Conservation (phyloP, 2,329 filamentous ascomycete species). For the Alternaria brassicae region DNA sequence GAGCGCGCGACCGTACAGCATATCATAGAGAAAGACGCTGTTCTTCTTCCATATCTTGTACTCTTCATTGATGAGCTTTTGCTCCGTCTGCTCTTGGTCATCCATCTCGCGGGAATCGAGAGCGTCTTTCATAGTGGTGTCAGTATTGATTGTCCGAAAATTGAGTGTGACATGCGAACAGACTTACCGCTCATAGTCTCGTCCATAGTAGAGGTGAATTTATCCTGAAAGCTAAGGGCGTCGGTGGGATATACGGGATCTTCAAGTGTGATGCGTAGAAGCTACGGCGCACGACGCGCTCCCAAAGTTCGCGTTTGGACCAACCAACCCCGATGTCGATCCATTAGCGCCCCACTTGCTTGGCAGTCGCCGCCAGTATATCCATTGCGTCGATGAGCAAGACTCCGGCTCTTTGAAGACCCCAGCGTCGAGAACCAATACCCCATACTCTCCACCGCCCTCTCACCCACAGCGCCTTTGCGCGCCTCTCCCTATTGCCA, state of each 20-base stretch:
- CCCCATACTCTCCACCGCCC: conserved; percentile 32
- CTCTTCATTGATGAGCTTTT: conserved; percentile 96
- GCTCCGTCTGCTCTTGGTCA: conserved; percentile 74
- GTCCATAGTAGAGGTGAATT: conserved; percentile 37
- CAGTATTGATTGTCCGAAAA: neutral
- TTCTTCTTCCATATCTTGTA: conserved; percentile 99
- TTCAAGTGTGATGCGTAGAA: conserved; percentile 6
- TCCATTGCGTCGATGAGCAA: conserved; percentile 22
- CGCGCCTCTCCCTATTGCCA: conserved; percentile 11
- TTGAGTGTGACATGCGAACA: too few relatives aligned
- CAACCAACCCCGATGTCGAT: conserved; percentile 15
- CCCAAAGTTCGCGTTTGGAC: conserved; percentile 25
- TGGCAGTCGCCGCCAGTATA: conserved; percentile 26
- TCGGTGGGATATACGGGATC: neutral
- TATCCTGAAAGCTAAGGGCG: neutral
- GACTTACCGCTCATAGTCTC: conserved; percentile 49
- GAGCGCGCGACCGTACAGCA: conserved; percentile 91
- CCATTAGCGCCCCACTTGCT: conserved; percentile 21
- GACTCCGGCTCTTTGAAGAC: conserved; percentile 48
- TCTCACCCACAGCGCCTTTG: conserved; percentile 22
- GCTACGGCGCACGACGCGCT: conserved; percentile 21
- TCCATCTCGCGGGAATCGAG: conserved; percentile 60
- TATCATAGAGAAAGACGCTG: conserved; percentile 95
- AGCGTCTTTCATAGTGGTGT: conserved; percentile 48
- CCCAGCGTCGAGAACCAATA: conserved; percentile 49